These are phyloP conservation scores for Fusarium transvaalense DNA, from an alignment of 2,329 filamentous ascomycete genomes.

Conservation along the genomic window DNA sequence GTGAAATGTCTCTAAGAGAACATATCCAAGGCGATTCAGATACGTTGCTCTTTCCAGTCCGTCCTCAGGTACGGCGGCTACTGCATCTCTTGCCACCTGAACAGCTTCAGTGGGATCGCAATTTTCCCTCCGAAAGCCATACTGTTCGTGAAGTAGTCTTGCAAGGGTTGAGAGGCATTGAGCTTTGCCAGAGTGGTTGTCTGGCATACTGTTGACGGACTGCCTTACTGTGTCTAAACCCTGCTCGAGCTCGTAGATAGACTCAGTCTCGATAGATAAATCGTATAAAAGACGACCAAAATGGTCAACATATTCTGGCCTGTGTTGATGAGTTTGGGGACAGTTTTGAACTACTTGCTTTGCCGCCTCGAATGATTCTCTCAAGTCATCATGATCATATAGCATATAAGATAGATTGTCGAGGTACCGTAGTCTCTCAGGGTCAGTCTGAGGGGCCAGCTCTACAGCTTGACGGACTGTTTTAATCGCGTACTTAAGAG, in stretches of 20 bases:
- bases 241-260: background rate
- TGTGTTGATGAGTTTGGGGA: background rate
- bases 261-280: background rate
- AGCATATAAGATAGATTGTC: background rate
- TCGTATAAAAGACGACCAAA: background rate
- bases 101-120: background rate
- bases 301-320: background rate
- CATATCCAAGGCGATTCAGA: background rate
- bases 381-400: background rate
- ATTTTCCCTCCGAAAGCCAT: background rate
- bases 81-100: background rate
- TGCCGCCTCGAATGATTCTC: background rate
- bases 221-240: background rate
- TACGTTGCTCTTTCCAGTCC: background rate
- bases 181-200: accelerated
- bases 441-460: accelerated
- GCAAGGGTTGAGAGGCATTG: background rate
- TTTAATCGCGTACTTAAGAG: background rate
- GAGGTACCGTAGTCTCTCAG: background rate
- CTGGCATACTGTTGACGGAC: background rate
- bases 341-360: background rate
- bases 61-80: accelerated
- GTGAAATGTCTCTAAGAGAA: background rate
- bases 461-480: background rate
- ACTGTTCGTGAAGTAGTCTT: background rate